Conservation (phyloP, 2,329 filamentous ascomycete genomes). For the Neocucurbitaria cava region DNA sequence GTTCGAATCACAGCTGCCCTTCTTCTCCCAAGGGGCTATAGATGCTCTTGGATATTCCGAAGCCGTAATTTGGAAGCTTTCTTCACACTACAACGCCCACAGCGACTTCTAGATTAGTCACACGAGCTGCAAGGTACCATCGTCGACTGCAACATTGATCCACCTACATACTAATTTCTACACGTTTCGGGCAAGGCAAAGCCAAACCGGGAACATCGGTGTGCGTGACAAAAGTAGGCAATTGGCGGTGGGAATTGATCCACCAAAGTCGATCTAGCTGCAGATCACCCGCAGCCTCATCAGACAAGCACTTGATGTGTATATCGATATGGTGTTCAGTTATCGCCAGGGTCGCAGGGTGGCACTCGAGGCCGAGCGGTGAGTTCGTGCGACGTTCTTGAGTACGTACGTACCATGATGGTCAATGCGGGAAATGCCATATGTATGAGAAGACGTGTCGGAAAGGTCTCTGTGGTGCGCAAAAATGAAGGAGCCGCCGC, state of each 20-base stretch:
- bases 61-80: slow-evolving; percentile 3
- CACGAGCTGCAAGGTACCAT: slow-evolving; percentile 30
- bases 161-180: not conserved
- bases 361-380: slow-evolving; percentile 28
- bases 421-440: slow-evolving; percentile 11
- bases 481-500: slow-evolving; percentile 15
- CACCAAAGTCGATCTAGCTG: slow-evolving; percentile 5
- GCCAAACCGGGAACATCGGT: slow-evolving; percentile 10
- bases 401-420: slow-evolving; percentile 27
- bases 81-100: slow-evolving; percentile 6
- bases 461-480: slow-evolving; percentile 25
- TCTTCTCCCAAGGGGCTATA: not conserved
- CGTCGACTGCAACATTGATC: slow-evolving; percentile 13
- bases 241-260: not conserved
- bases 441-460: slow-evolving; percentile 6
- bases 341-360: slow-evolving; percentile 11
- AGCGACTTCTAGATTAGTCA: slow-evolving; percentile 15
- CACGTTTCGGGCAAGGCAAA: not conserved
- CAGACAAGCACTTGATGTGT: not conserved
- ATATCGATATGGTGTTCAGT: slow-evolving; percentile 2
- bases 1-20: not conserved
- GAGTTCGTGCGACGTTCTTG: slow-evolving; percentile 26
- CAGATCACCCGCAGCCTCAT: slow-evolving; percentile 13
- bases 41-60: not conserved
- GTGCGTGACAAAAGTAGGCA: not conserved